Evolutionary conservation across 2,329 filamentous ascomycete genomes (phyloP), one percentile per base, ranked within the genome.

Genomic region (Furcasterigmium sp.): DNA sequence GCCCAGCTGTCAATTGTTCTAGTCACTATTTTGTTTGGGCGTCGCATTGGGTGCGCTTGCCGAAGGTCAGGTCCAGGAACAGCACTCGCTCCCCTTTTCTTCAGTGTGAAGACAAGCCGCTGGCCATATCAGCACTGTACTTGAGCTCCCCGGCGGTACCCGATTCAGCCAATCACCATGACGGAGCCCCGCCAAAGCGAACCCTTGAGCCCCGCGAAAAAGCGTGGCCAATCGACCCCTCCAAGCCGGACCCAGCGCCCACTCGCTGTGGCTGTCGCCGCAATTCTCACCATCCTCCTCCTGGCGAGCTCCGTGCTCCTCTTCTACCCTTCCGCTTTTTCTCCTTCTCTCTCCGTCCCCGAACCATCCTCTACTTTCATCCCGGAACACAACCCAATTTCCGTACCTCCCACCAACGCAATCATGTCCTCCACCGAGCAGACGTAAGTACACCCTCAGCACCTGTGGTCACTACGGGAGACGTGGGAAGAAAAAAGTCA

Each of bases 351-450:
- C 46, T 44, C 51, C 23, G 23, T 26, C 23, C 23, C 23, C 23
- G 23, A 26, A 26, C 23, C 7, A 26, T 35, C 32, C 32, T 19
- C 32, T 8, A 35, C 32, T 18, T 17, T 17, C 32, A 35, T 18
- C 32, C n/a, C 32, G 32, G 32, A 35, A 35, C 32, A 15, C 15
- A 35, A 32, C 8, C 14, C n/a, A 6, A n/a, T 10, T 17, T 17
- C 42, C 54, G 53, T 50, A 55, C 55, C 39, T 44, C 29, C 30
- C 29, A 44, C 37, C 37, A 34, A 46, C 40, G 18, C 57, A 61
- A 82, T 65, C 64, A 86, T 86, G 82, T 79, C 87, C 75, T 75
- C 70, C 60, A 59, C 69, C 72, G 89, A 94, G 76, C 87, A 91
- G 78, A 95, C 90, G 89, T 95, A 74, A 71, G 86, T 75, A 34